phyloP scores from a whole-genome alignment of 139 green algal species.

The Chlorella sp. region DNA sequence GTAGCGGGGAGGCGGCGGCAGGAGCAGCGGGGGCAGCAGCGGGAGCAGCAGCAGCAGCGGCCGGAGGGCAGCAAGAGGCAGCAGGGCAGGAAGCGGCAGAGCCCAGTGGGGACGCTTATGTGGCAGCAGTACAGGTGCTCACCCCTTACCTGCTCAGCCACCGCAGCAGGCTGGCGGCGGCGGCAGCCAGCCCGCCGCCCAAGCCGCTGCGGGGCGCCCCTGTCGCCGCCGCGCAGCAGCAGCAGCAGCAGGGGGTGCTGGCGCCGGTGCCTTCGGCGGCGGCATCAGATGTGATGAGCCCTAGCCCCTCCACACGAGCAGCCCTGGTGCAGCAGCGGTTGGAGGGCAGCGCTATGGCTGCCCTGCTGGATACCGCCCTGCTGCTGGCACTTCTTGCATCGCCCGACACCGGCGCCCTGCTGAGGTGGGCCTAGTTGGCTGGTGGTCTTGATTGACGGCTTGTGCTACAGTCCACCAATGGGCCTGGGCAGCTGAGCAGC shows the following conservation, averaged over 20 bases:
- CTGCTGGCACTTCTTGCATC: slow-evolving; percentile 76
- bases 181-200: neutral
- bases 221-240: neutral
- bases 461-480: neutral
- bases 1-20: neutral
- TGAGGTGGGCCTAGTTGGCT: slow-evolving; percentile 41
- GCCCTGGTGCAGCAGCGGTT: slow-evolving; percentile 9
- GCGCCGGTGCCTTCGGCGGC: neutral
- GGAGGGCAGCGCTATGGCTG: slow-evolving; percentile 9
- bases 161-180: slow-evolving; percentile 67
- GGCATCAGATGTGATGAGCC: neutral
- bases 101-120: slow-evolving; percentile 44
- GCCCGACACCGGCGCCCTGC: slow-evolving; percentile 76
- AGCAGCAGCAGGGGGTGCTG: neutral
- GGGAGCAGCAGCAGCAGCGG: neutral
- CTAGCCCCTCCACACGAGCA: slow-evolving; percentile 1
- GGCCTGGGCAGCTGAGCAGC: too few relatives aligned
- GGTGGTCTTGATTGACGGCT: neutral
- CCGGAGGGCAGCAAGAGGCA: neutral
- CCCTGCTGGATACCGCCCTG: slow-evolving; percentile 87
- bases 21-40: neutral
- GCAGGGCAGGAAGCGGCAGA: slow-evolving; percentile 11
- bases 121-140: slow-evolving; percentile 57
- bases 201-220: neutral
- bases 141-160: slow-evolving; percentile 83